Percentiles rank a stretch among this genome's conserved stretches.
These are phyloP conservation scores for Gamarada debralockiae DNA, from an alignment of 495 filamentous ascomycete genomes.

Conservation along the genomic window DNA sequence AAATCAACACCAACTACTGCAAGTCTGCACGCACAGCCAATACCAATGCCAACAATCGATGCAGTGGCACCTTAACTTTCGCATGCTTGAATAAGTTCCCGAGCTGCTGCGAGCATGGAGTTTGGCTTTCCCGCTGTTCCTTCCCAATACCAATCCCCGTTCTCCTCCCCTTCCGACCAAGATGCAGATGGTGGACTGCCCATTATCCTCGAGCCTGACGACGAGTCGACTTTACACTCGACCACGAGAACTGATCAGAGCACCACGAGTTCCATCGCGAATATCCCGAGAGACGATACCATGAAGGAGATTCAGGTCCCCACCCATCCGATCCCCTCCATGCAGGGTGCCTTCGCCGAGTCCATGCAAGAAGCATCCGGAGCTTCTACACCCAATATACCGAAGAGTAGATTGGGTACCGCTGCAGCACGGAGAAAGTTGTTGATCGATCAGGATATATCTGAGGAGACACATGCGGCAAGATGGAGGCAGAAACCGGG, in stretches of 20 bases:
- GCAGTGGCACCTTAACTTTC: slow-evolving; percentile 10
- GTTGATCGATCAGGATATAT: slow-evolving; percentile 62
- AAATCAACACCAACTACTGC: too few relatives aligned
- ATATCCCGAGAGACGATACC: slow-evolving; percentile 1
- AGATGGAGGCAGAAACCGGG: slow-evolving; percentile 69
- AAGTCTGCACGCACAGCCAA: not conserved
- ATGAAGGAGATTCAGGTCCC: slow-evolving; percentile 42
- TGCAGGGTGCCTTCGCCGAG: slow-evolving; percentile 93
- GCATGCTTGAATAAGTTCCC: not conserved
- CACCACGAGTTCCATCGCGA: not conserved
- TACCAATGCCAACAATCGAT: slow-evolving; percentile 5
- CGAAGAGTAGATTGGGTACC: slow-evolving; percentile 52
- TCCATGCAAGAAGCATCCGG: slow-evolving; percentile 70
- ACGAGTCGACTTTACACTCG: not conserved
- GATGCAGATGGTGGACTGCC: slow-evolving; percentile 4
- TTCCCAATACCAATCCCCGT: not conserved
- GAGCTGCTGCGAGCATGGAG: not conserved
- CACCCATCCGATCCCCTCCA: slow-evolving; percentile 72
- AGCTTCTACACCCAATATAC: slow-evolving; percentile 36
- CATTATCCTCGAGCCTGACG: slow-evolving; percentile 8
- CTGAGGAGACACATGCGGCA: slow-evolving; percentile 56
- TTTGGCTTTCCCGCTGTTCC: slow-evolving; percentile 1
- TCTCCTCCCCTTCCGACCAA: slow-evolving; percentile 3
- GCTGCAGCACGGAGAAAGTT: slow-evolving; percentile 63
- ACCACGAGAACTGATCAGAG: not conserved